Evolutionary conservation across 2,329 filamentous ascomycete genomes (phyloP).

Genomic region (Microdochium paspali): DNA sequence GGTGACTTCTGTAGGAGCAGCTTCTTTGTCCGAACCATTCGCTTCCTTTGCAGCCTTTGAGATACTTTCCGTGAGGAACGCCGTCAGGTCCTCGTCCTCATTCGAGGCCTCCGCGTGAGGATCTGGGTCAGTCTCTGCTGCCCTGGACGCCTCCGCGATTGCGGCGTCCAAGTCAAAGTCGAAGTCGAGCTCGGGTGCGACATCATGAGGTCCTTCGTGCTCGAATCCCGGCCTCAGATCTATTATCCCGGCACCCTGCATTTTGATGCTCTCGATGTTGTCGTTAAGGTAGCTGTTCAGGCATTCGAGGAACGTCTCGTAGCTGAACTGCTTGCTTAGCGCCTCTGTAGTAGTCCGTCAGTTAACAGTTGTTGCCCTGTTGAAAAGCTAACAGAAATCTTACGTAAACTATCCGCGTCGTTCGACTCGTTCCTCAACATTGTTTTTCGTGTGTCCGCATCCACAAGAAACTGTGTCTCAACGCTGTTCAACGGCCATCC

Average conservation of each 20-base stretch:
- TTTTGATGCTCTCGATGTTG: slow-evolving; percentile 18
- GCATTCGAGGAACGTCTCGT: slow-evolving; percentile 20
- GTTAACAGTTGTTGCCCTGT: too few relatives aligned
- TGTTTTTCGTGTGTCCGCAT: slow-evolving; percentile 13
- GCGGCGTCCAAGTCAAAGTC: slow-evolving; percentile 20
- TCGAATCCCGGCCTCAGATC: slow-evolving; percentile 11
- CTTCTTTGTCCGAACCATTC: slow-evolving; percentile 10
- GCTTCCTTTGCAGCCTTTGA: slow-evolving; percentile 18
- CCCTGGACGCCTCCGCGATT: slow-evolving; percentile 21
- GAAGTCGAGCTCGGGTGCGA: slow-evolving; percentile 10
- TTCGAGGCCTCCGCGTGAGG: slow-evolving; percentile 7
- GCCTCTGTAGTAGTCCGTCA: too few relatives aligned
- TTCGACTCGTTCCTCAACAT: slow-evolving; percentile 18
- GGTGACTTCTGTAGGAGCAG: slow-evolving; percentile 17
- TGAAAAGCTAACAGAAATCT: too few relatives aligned
- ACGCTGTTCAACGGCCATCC: slow-evolving; percentile 10
- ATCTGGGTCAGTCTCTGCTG: slow-evolving; percentile 16
- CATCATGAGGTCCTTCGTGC: slow-evolving; percentile 9
- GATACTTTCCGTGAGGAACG: slow-evolving; percentile 18
- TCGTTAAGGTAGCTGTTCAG: slow-evolving; percentile 21
- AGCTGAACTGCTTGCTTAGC: slow-evolving; percentile 19
- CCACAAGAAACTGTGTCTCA: slow-evolving; percentile 17
- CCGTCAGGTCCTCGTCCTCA: slow-evolving; percentile 17
- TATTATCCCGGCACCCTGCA: slow-evolving; percentile 12
- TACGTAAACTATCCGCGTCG: slow-evolving; percentile 15